Base-by-base conservation (phyloP, 176 grass and related monocot species). In the Melocanna baccifera region DNA sequence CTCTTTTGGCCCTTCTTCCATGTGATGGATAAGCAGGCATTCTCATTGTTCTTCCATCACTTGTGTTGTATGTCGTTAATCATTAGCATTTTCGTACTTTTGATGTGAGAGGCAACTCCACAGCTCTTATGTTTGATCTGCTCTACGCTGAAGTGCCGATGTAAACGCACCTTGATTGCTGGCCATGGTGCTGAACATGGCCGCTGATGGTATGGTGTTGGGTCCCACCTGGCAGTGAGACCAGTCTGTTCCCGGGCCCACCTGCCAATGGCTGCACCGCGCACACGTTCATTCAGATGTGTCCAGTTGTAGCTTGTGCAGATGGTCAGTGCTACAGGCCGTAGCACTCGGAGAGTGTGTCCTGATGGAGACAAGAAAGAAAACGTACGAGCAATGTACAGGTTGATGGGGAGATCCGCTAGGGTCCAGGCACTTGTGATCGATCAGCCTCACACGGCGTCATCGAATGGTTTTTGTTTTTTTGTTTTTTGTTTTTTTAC, bases 21-120 rank as follows among this genome's bases (percentile, higher is more conserved):
- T 86, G 68, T 79, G 30, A 83, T 55, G 22, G 69, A 62, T 70
- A 70, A 86, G 34, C 64, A 37, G 5, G 12, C 22, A n/a, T 4
- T 26, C 11, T 61, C 15, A 18, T 7, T 36, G 45, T 37, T 76
- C 13, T 45, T 65, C 46, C 28, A 0, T 18, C 20, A 36, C 10
- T 45, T 32, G 0, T 34, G 5, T 9, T 13, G 0, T 36, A 23
- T 89, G 9, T n/a, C 4, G 46, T 46, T 65, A n/a, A 12, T 80
- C 29, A 26, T 34, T 46, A 28, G 52, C 37, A 53, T 26, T 51
- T 41, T 69, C 14, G 14, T 18, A 74, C 4, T 5, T 62, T 88
- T 45, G 42, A 32, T 13, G 65, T 77, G 64, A 39, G 69, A 68
- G 39, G 11, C 16, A 69, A 37, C 42, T 47, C 43, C n/a, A 57